Evolutionary conservation across 2,329 filamentous ascomycete species (phyloP), one percentile per base, ranked within the genome.

Genomic region (Aspergillus sclerotialis): DNA sequence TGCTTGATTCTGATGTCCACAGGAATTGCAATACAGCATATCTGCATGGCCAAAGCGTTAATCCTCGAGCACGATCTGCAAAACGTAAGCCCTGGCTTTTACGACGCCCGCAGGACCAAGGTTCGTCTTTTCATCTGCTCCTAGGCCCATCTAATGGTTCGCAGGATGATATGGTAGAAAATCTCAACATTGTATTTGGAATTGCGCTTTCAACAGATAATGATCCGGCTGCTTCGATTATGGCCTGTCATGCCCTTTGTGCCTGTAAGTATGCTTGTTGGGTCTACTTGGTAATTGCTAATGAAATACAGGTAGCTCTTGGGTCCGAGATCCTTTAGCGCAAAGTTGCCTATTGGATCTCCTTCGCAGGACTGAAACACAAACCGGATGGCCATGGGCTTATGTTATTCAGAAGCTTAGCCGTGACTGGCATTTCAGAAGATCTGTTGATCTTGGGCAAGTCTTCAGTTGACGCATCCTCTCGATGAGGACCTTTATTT

Each of bases 141-240:
- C 19, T 23, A 10, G 7, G 19, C 6, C 19, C 19, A 23, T 10
- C 19, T 23, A 29, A 16, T 33, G 16, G 5, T 15, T 5, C 9
- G 31, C 23, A 58, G 55, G 40, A 44, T 24, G 45, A 51, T 14
- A 38, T 58, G 11, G 37, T 40, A 1, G 42, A 49, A 17, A 57
- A 53, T n/a, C 42, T 60, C 2, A 43, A 47, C 12, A 48, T 53
- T 19, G 40, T 60, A 8, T 58, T 58, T 18, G 56, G 56, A 19
- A 58, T 60, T 19, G 54, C 53, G 10, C 41, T 56, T 2, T 58
- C 56, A 3, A 48, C 47, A 3, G 56, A 59, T 15, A 52, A 58
- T 25, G 54, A 58, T 16, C 52, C 52, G n/a, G 48, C 54, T 1
- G 36, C 55, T 14, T 53, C 53, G 17, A 50, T 55, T 16, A 57